Percentiles rank a stretch among this genome's conserved stretches.
Evolutionary conservation across 176 grass and related monocot species (phyloP).

Genomic region (Ampelocalamus luodianensis): DNA sequence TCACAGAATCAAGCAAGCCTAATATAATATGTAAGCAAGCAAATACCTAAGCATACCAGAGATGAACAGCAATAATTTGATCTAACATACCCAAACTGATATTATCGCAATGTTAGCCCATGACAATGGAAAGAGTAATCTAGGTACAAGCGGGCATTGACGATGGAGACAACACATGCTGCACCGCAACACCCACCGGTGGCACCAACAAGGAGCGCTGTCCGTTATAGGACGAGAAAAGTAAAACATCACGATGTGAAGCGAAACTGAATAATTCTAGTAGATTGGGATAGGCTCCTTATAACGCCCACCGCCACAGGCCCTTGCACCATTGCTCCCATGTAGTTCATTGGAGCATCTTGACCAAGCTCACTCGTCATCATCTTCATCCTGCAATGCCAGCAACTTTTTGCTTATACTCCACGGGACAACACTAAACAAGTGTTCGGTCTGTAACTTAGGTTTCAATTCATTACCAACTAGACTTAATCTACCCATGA

Average conservation of each 20-base stretch:
- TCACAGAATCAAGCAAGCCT: not conserved
- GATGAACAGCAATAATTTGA: not conserved
- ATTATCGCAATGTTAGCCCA: constrained; percentile 66
- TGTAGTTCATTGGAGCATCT: constrained; percentile 13
- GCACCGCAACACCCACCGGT: constrained; percentile 36
- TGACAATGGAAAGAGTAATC: constrained; percentile 48
- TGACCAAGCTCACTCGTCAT: constrained; percentile 51
- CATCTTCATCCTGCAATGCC: constrained; percentile 51
- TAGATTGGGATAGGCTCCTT: constrained; percentile 53
- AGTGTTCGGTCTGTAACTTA: not conserved
- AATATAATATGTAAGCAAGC: rapidly evolving
- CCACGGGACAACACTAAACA: not conserved
- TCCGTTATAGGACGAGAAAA: constrained; percentile 47
- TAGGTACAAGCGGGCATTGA: constrained; percentile 58
- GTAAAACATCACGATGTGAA: constrained; percentile 57
- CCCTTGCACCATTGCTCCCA: constrained; percentile 1
- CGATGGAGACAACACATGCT: not conserved
- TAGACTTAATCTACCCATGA: not conserved
- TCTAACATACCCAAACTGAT: constrained; percentile 67
- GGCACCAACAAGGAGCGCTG: constrained; percentile 52
- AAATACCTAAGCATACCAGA: not conserved
- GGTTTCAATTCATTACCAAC: too few relatives aligned
- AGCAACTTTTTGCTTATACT: not conserved
- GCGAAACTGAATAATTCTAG: constrained; percentile 59
- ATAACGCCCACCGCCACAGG: not conserved